Evolutionary conservation across 2,329 filamentous ascomycete species (phyloP), one percentile per base, ranked within the genome.

Genomic region (Rutstroemia sydowiana): DNA sequence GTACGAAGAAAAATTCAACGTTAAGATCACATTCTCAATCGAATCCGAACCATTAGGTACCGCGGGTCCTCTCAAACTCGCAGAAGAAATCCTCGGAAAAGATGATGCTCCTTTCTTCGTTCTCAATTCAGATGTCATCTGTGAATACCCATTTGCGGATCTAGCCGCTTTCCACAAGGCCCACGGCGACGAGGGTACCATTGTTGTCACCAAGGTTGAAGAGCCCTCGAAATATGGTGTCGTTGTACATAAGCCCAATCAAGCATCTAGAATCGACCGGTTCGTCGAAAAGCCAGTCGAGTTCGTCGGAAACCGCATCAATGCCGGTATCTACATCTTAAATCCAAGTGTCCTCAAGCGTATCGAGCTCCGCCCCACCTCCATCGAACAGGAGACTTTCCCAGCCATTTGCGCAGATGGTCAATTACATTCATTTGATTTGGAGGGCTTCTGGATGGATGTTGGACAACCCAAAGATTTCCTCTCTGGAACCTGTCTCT

Each of bases 221-320:
- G 93, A 98, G 74, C 92, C 92, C 40, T 95, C 89, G 68, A 98
- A 98, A 75, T 98, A 97, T 70, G 92, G 92, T 81, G 92, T 98
- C 63, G 84, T 98, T 52, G 93, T 98, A 28, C 92, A 97, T 83
- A 93, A 95, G 77, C 89, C 90, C 57, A 87, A 85, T 71, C 89
- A 95, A 73, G 74, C 88, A 50, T 88, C 89, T 43, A 84, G 88
- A 68, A 97, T 98, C 71, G 93, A 98, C 73, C 90, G 93, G 62
- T 98, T 98, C 75, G 93, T 98, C 62, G 92, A 98, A 82, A 98
- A 98, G 79, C 92, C 92, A 34, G 88, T 97, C 68, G 89, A 97
- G 74, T 97, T 96, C 68, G 92, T 97, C 53, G 92, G 92, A 65
- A 97, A 97, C 81, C 87, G 92, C 60, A 97, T 97, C 79, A 97